These are phyloP conservation scores for Monosporozyma solicola DNA, from an alignment of 805 yeast genomes.

Conservation along the genomic window DNA sequence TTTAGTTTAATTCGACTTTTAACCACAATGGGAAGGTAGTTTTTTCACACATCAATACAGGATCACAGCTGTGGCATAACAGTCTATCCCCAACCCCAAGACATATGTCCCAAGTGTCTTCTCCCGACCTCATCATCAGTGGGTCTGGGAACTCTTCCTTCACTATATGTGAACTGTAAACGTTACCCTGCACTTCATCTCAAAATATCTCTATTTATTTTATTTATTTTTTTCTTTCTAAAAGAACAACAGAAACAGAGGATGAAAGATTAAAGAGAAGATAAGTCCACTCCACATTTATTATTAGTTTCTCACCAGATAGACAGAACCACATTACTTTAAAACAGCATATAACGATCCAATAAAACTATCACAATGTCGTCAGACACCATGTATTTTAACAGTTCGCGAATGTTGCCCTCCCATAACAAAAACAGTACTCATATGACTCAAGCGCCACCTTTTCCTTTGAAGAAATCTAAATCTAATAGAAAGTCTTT, in stretches of 20 bases:
- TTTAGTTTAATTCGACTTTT: no score
- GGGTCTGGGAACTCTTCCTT: no score
- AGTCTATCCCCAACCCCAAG: no score
- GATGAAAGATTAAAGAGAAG: background rate
- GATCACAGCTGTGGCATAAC: no score
- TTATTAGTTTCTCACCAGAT: background rate
- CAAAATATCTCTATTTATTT: background rate
- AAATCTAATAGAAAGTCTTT: background rate
- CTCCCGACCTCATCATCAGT: no score
- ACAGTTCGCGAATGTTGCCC: conserved; percentile 24
- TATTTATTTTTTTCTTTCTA: background rate
- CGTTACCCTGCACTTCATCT: no score
- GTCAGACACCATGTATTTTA: conserved; percentile 27
- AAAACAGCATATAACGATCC: background rate
- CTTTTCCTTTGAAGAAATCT: background rate
- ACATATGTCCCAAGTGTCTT: no score
- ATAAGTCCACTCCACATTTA: background rate
- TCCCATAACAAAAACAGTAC: conserved; percentile 20
- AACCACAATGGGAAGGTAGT: no score
- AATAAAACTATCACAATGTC: conserved; percentile 15
- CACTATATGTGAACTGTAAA: no score
- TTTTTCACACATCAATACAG: no score
- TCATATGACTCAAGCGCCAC: conserved; percentile 4
- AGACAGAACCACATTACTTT: background rate
- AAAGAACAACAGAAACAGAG: background rate